Percentiles rank a stretch among this genome's conserved stretches.
phyloP scores from a whole-genome alignment of 1,284 basidiomycete genomes.

The Dichomitus squalens region DNA sequence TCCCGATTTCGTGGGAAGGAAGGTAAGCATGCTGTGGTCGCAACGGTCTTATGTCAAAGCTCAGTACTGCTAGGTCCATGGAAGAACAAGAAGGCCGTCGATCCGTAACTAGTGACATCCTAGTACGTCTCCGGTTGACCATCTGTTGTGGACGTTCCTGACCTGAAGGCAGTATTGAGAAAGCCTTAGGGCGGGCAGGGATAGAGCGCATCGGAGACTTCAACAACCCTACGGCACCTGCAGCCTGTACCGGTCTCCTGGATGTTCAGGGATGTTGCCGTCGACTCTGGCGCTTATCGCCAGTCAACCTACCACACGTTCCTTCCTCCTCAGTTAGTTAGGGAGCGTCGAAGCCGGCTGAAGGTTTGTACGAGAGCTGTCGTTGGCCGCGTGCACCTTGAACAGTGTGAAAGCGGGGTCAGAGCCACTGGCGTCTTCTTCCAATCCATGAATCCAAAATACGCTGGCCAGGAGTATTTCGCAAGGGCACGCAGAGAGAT shows the following conservation, averaged over 20 bases:
- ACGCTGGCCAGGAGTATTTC: slow-evolving; percentile 3
- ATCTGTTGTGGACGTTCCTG: no score
- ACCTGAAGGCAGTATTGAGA: slow-evolving; percentile 16
- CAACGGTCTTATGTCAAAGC: neutral
- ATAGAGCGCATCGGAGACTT: slow-evolving; percentile 30
- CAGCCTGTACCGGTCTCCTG: slow-evolving; percentile 23
- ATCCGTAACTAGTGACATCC: no score
- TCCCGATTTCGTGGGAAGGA: slow-evolving; percentile 14
- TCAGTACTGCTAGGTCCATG: neutral
- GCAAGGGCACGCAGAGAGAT: slow-evolving; percentile 33
- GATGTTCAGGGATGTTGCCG: slow-evolving; percentile 31
- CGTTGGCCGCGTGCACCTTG: slow-evolving; percentile 22
- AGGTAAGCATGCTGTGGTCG: slow-evolving; percentile 12
- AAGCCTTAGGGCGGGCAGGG: slow-evolving; percentile 18
- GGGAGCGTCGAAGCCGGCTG: slow-evolving; percentile 19
- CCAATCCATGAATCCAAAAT: slow-evolving; percentile 4
- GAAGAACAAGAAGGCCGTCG: no score
- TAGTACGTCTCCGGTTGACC: no score
- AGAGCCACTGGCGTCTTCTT: slow-evolving; percentile 19
- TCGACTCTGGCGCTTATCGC: slow-evolving; percentile 24
- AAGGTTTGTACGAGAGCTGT: slow-evolving; percentile 32
- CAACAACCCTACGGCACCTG: slow-evolving; percentile 28
- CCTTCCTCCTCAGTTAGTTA: slow-evolving; percentile 26
- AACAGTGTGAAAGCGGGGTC: neutral
- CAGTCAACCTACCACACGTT: slow-evolving; percentile 33